A percentile compares a stretch with the other conserved stretches of the same genome.
phyloP scores from a whole-genome alignment of 1,139 yeast species.

The Taiozyma sp. region DNA sequence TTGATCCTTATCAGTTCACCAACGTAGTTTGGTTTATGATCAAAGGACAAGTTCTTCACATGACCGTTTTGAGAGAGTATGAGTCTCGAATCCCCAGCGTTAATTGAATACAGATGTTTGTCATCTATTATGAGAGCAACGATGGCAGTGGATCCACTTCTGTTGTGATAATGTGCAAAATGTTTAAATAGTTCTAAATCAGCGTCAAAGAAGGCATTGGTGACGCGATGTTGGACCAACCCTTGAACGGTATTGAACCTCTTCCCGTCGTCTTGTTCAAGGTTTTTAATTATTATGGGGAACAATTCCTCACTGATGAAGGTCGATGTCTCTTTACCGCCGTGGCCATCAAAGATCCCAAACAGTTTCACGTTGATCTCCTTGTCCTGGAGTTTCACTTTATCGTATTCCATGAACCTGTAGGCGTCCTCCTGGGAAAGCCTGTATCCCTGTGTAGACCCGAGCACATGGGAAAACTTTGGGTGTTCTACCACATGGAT shows the following conservation, averaged over 20 bases:
- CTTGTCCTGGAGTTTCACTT: constrained; percentile 23
- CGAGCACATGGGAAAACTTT: constrained; percentile 54
- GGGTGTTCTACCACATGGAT: constrained; percentile 42
- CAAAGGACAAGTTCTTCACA: constrained; percentile 63
- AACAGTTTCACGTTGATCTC: constrained; percentile 45
- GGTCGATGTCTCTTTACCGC: constrained; percentile 60
- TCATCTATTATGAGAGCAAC: constrained; percentile 48
- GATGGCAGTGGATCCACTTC: constrained; percentile 67
- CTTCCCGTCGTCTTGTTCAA: constrained; percentile 21
- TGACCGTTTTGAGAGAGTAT: constrained; percentile 45
- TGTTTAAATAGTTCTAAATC: constrained; percentile 50
- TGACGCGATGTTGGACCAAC: constrained; percentile 36
- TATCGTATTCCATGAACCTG: constrained; percentile 31
- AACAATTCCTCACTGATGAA: constrained; percentile 46
- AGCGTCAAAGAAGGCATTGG: constrained; percentile 50
- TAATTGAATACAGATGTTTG: constrained; percentile 47
- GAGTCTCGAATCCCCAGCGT: constrained; percentile 74
- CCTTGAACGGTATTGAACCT: constrained; percentile 29
- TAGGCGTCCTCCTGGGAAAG: constrained; percentile 79
- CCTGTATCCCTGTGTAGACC: constrained; percentile 79
- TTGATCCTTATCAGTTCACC: constrained; percentile 75
- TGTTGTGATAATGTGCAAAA: constrained; percentile 22
- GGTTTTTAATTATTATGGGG: constrained; percentile 28
- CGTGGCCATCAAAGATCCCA: constrained; percentile 82
- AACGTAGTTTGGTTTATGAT: constrained; percentile 71